Percentiles rank a stretch among this genome's conserved stretches.
phyloP scores from a whole-genome alignment of 2,329 filamentous ascomycete genomes.

The Botrytis paeoniae region DNA sequence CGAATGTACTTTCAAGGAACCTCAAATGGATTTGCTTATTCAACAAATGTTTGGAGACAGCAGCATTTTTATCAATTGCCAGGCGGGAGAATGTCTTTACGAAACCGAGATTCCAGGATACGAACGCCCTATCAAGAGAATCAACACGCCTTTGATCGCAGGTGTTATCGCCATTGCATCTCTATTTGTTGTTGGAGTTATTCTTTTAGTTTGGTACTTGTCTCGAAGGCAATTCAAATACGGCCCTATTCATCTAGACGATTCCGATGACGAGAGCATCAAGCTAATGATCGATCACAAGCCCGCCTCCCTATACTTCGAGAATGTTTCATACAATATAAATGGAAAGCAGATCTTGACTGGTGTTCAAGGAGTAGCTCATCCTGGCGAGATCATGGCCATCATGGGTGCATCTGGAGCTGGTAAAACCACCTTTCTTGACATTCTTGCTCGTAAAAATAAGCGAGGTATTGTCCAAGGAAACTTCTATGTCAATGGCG shows the following conservation, averaged over 20 bases:
- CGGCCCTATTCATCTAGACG: conserved; percentile 78
- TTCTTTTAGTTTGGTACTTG: conserved; percentile 82
- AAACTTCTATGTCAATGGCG: conserved; percentile 89
- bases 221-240: conserved; percentile 68
- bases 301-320: conserved; percentile 82
- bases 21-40: conserved; percentile 88
- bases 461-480: conserved; percentile 79
- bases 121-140: conserved; percentile 80
- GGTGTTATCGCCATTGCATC: conserved; percentile 84
- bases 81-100: conserved; percentile 88
- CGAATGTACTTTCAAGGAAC: conserved; percentile 81
- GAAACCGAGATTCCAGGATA: conserved; percentile 92
- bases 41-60: conserved; percentile 84
- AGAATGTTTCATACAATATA: conserved; percentile 80
- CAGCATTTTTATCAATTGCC: conserved; percentile 80
- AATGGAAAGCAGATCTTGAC: conserved; percentile 85
- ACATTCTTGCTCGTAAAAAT: conserved; percentile 95
- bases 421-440: conserved; percentile 94
- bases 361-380: conserved; percentile 79
- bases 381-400: conserved; percentile 90
- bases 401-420: conserved; percentile 98
- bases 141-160: conserved; percentile 95
- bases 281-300: conserved; percentile 91
- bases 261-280: conserved; percentile 81
- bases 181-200: conserved; percentile 83